Percentiles rank a stretch among this genome's conserved stretches.
Evolutionary conservation across 106 monocot species (phyloP).

Genomic region (Allium cepa): DNA sequence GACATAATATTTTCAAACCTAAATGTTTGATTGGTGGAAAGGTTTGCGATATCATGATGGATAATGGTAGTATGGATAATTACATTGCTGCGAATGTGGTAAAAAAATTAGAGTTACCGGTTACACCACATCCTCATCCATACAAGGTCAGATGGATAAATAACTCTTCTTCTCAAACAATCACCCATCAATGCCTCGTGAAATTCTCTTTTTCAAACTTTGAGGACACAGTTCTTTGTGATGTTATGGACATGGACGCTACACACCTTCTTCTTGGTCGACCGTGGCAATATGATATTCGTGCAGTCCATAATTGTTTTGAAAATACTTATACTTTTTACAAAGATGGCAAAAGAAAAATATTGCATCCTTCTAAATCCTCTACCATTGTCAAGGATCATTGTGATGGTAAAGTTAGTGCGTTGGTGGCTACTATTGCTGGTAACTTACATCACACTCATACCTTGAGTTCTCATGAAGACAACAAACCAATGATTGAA

Average conservation of each 20-base stretch:
- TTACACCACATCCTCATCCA: too few relatives aligned
- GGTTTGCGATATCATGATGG: not conserved
- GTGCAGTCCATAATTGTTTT: too few relatives aligned
- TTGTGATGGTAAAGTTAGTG: not conserved
- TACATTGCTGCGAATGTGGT: not conserved
- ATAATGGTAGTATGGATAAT: not conserved
- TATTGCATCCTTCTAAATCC: not conserved
- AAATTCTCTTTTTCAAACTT: not conserved
- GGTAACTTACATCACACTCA: not conserved
- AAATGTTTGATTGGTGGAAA: too few relatives aligned
- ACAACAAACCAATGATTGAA: not conserved
- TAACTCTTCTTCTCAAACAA: too few relatives aligned
- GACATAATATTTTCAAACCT: too few relatives aligned
- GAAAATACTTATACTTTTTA: too few relatives aligned
- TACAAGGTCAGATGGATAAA: too few relatives aligned
- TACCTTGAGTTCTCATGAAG: not conserved
- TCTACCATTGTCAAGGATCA: not conserved
- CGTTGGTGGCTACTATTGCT: constrained; percentile 1
- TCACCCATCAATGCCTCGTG: not conserved
- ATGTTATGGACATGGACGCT: too few relatives aligned
- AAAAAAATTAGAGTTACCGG: not conserved
- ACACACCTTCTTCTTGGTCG: too few relatives aligned
- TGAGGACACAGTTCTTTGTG: not conserved
- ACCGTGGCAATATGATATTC: too few relatives aligned
- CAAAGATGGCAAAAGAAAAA: too few relatives aligned